These are phyloP conservation scores for Hirschfeldia incana DNA, from an alignment of 345 rosid genomes.

Conservation along the genomic window DNA sequence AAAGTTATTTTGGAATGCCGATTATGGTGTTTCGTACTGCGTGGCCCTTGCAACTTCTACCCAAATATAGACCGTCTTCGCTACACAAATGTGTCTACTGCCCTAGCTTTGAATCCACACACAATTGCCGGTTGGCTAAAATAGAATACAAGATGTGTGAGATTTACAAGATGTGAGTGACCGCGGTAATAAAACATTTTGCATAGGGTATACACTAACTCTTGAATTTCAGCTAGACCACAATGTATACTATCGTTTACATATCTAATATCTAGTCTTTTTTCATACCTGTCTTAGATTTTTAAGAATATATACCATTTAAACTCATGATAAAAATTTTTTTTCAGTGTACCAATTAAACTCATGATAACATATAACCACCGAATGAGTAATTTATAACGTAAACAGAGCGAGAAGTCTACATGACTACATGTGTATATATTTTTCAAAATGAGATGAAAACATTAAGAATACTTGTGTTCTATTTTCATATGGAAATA, in stretches of 20 bases:
- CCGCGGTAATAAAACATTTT: not conserved
- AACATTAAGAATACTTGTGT: not conserved
- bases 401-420: no score
- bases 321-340: not conserved
- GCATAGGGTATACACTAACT: not conserved
- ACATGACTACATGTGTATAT: no score
- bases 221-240: not conserved
- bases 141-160: not conserved
- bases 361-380: no score
- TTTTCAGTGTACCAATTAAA: no score
- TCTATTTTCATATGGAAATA: no score
- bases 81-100: not conserved
- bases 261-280: not conserved
- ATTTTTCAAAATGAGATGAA: not conserved
- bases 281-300: not conserved
- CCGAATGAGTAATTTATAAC: no score
- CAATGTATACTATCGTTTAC: not conserved
- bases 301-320: not conserved
- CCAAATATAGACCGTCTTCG: not conserved
- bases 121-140: not conserved
- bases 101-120: not conserved
- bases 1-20: slow-evolving; percentile 8
- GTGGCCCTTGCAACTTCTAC: slow-evolving; percentile 16
- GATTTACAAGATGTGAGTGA: no score
- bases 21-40: not conserved